Evolutionary conservation across 495 filamentous ascomycete genomes (phyloP).

Genomic region (Trichocladium antarcticum): DNA sequence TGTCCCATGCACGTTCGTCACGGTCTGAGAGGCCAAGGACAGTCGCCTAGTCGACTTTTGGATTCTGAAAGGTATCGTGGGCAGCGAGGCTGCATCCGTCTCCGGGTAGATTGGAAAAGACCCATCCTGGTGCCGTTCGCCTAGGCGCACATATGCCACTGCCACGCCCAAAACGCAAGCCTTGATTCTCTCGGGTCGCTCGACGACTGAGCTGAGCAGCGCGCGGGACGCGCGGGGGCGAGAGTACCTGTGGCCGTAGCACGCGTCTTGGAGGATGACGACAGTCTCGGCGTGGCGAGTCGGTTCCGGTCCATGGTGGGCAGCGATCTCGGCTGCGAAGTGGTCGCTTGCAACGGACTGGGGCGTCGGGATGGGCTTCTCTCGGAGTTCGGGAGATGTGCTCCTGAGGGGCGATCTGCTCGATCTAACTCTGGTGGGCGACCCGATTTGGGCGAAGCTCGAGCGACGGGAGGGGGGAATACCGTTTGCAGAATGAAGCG

Average conservation of each 20-base stretch:
- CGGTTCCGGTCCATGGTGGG: slow-evolving; percentile 45
- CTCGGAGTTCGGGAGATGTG: slow-evolving; percentile 31
- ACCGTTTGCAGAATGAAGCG: slow-evolving; percentile 38
- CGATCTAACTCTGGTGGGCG: slow-evolving; percentile 22
- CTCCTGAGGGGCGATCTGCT: slow-evolving; percentile 28
- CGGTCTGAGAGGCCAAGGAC: slow-evolving; percentile 52
- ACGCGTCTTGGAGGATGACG: slow-evolving; percentile 81
- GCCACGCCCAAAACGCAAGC: slow-evolving; percentile 72
- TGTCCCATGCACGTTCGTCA: slow-evolving; percentile 71
- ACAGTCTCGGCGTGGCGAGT: slow-evolving; percentile 49
- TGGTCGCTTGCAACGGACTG: slow-evolving; percentile 56
- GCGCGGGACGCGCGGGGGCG: slow-evolving; percentile 60
- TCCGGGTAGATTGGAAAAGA: slow-evolving; percentile 48
- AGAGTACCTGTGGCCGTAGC: slow-evolving; percentile 85
- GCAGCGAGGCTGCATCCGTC: slow-evolving; percentile 39
- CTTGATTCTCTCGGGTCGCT: slow-evolving; percentile 83
- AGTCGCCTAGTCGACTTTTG: slow-evolving; percentile 58
- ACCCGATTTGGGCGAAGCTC: slow-evolving; percentile 40
- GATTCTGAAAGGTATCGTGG: slow-evolving; percentile 68
- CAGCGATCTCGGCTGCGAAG: slow-evolving; percentile 57
- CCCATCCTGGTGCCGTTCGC: slow-evolving; percentile 67
- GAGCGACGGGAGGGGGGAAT: slow-evolving; percentile 37
- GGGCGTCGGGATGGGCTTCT: slow-evolving; percentile 45
- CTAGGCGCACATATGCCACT: slow-evolving; percentile 79
- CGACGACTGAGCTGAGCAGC: slow-evolving; percentile 65